Evolutionary conservation across 345 rosid species (phyloP).

Genomic region (Rubroshorea leprosula): DNA sequence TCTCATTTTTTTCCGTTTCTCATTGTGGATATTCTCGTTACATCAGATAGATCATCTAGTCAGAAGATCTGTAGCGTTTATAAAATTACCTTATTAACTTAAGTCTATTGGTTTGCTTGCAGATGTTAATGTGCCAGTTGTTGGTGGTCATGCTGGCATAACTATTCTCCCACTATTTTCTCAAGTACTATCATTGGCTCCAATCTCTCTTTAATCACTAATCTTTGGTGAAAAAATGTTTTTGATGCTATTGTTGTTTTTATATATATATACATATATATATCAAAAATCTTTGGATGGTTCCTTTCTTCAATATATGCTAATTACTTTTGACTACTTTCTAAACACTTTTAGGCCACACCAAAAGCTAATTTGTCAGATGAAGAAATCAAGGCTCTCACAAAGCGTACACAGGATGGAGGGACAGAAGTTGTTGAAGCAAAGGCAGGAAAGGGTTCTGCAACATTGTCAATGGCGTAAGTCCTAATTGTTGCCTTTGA

Average conservation of each 20-base stretch:
- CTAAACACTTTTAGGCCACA: slow-evolving; percentile 37
- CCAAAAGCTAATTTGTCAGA: slow-evolving; percentile 58
- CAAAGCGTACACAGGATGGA: slow-evolving; percentile 87
- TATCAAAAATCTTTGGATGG: not conserved
- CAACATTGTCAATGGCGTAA: slow-evolving; percentile 90
- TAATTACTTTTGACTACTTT: not conserved
- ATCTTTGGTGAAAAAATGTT: not conserved
- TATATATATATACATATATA: slow-evolving; percentile 19
- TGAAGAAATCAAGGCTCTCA: slow-evolving; percentile 61
- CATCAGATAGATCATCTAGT: not conserved
- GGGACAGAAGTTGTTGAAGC: slow-evolving; percentile 94
- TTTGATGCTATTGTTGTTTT: slow-evolving; percentile 9
- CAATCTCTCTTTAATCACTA: not conserved
- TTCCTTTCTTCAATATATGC: not conserved
- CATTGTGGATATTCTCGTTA: too few species aligned
- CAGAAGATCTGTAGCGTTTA: not conserved
- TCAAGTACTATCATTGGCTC: slow-evolving; percentile 34
- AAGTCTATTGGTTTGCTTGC: slow-evolving; percentile 15
- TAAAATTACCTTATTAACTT: not conserved
- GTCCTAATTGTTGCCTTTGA: slow-evolving; percentile 20
- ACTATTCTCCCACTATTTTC: slow-evolving; percentile 80
- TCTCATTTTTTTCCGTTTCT: too few species aligned
- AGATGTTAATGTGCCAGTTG: slow-evolving; percentile 76
- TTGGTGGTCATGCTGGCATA: slow-evolving; percentile 86
- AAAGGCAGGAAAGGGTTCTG: slow-evolving; percentile 92